Evolutionary conservation across 1,284 basidiomycete genomes (phyloP), one percentile per base, ranked within the genome.

Genomic region (Leccinum ponderosum): DNA sequence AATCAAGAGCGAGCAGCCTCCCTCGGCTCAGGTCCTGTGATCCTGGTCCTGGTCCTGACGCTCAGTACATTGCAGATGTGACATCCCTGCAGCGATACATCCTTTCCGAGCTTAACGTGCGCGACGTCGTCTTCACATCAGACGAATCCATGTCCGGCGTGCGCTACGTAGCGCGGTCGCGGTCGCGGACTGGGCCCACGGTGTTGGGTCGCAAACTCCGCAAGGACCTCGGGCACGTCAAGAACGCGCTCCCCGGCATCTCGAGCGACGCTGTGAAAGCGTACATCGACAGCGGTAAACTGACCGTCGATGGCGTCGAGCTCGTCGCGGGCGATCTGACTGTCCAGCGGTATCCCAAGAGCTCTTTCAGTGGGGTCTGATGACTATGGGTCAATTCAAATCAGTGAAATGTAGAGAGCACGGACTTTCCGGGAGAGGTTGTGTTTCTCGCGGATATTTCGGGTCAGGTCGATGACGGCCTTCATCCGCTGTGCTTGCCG

Each of bases 401-500:
- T n/a, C 20, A 4, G 33, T 58, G 22, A 52, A 3, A 25, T 3
- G 15, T 31, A 27, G 5, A 20, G 31, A 8, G 6, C 15, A 62
- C 78, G 11, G 55, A 93, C 94, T 86, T 97, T 97, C 68, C 97
- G 82, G n/a, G 93, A 93, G 57, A 98, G 77, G 59, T 87, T 94
- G 73, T 93, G 88, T 70, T 87, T 87, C 77, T 98, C 96, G 61
- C 97, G 91, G 67, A 98, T 84, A 66, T 90, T 90, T 66, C 97
- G 87, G 17, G 91, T 91, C 64, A 99, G 81, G 64, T 98, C 95
- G 66, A 99, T 98, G 73, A 99, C 92, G 14, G 88, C 83, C 76
- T 98, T 95, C 88, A 99, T 94, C 27, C 95, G 89, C 78, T 92
- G 87, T 53, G 99, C 94, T 77, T 97, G 92, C 58, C 96, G 87